Evolutionary conservation across 176 grass and related monocot genomes (phyloP).

Genomic region (barley (Hordeum vulgare)): DNA sequence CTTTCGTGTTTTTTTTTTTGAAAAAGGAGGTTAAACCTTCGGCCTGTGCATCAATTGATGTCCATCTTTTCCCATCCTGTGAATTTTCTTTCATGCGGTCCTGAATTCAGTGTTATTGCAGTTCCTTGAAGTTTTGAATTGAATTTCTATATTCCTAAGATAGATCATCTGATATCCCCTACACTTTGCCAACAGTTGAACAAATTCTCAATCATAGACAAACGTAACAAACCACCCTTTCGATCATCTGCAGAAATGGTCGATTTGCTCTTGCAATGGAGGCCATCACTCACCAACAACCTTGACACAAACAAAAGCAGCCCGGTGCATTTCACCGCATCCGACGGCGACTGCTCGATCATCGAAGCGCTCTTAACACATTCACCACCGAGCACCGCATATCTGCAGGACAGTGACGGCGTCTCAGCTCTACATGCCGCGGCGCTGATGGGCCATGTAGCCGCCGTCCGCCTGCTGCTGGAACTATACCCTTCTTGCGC

Average conservation of each 20-base stretch:
- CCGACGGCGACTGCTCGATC: conserved; percentile 12
- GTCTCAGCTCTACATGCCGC: conserved; percentile 32
- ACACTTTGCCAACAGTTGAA: background rate
- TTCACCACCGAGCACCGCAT: background rate
- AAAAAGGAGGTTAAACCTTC: no score
- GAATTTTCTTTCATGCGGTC: no score
- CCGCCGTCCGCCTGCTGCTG: background rate
- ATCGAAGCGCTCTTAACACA: background rate
- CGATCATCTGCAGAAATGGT: conserved; percentile 27
- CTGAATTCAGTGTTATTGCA: background rate
- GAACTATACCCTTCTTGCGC: conserved; percentile 18
- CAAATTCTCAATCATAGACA: background rate
- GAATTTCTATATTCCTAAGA: background rate
- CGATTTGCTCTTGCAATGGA: conserved; percentile 35
- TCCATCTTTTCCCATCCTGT: no score
- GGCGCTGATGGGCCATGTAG: conserved; percentile 16
- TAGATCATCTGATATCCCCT: background rate
- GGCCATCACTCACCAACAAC: background rate
- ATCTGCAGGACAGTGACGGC: conserved; percentile 19
- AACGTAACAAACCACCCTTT: background rate
- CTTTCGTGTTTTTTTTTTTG: no score
- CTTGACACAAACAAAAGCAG: conserved; percentile 20
- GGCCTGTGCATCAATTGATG: no score
- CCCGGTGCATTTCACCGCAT: conserved; percentile 28
- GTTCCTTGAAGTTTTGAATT: background rate